Conservation (phyloP, 345 rosid genomes). For the Punica granatum region DNA sequence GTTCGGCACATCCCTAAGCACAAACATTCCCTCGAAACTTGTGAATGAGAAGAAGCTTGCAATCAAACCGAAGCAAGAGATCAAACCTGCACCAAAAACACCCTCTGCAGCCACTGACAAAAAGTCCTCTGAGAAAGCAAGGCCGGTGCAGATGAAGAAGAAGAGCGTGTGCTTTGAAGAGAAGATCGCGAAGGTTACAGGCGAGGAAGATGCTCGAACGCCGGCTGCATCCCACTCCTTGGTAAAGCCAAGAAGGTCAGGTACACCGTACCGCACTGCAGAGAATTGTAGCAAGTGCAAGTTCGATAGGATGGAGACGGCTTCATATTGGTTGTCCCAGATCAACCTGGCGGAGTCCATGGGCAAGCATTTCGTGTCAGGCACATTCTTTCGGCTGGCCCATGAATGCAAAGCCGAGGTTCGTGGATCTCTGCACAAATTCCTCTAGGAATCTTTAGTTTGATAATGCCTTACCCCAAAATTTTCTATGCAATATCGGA, state of each 20-base stretch:
- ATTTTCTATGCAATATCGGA: too few species aligned
- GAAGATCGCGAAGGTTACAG: background rate
- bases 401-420: conserved; percentile 18
- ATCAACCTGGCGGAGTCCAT: conserved; percentile 17
- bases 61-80: background rate
- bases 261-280: conserved; percentile 20
- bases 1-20: conserved; percentile 9
- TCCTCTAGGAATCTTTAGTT: too few species aligned
- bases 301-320: conserved; percentile 19
- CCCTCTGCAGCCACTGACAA: background rate
- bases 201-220: background rate
- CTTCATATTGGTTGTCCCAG: conserved; percentile 20
- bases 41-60: background rate
- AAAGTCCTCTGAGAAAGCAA: background rate
- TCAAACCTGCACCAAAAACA: background rate
- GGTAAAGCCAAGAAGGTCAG: conserved; percentile 5
- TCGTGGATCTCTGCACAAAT: too few species aligned
- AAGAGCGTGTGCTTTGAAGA: conserved; percentile 14
- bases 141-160: conserved; percentile 4
- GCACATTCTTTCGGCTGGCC: conserved; percentile 16
- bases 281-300: conserved; percentile 17
- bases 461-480: too few species aligned
- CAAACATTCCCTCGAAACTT: background rate
- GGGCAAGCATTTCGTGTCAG: conserved; percentile 18
- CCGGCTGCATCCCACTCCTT: conserved; percentile 8